Percentiles rank a stretch among this genome's conserved stretches.
Evolutionary conservation across 371 early-diverging fungal genomes (phyloP).

Genomic region (Haplosporangium sp.): DNA sequence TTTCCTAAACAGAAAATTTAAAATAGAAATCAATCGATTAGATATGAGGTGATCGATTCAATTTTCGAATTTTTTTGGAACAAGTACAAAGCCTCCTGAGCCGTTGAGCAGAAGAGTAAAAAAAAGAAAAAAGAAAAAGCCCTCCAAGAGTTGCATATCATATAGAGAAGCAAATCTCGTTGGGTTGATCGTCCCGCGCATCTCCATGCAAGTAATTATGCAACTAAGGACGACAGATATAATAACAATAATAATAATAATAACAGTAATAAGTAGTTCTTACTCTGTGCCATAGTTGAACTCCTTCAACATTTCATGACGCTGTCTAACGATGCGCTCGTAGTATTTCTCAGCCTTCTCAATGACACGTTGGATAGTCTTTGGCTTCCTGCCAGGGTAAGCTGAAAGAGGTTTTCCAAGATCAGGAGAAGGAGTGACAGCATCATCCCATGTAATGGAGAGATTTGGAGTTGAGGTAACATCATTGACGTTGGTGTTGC

Average conservation of each 20-base stretch:
- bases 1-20: slow-evolving; percentile 1
- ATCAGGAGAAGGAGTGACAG: slow-evolving; percentile 2
- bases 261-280: not conserved
- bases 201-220: too few species aligned
- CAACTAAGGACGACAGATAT: not conserved
- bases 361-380: slow-evolving; percentile 31
- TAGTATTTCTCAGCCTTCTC: slow-evolving; percentile 41
- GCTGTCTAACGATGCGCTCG: slow-evolving; percentile 33
- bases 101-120: too few species aligned
- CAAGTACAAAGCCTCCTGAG: not conserved
- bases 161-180: too few species aligned
- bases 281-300: slow-evolving; percentile 25
- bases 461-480: not conserved
- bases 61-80: too few species aligned
- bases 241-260: not conserved
- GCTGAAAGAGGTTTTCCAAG: slow-evolving; percentile 18
- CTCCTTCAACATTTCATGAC: slow-evolving; percentile 7
- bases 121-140: too few species aligned
- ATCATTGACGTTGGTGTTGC: not conserved
- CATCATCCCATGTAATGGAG: slow-evolving; percentile 33
- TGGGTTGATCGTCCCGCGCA: too few species aligned
- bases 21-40: not conserved
- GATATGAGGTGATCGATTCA: too few species aligned
- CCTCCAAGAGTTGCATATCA: too few species aligned
- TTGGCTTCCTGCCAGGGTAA: slow-evolving; percentile 34